These are phyloP conservation scores for Hypoxylon sp. DNA, from an alignment of 2,329 filamentous ascomycete genomes.

Conservation along the genomic window DNA sequence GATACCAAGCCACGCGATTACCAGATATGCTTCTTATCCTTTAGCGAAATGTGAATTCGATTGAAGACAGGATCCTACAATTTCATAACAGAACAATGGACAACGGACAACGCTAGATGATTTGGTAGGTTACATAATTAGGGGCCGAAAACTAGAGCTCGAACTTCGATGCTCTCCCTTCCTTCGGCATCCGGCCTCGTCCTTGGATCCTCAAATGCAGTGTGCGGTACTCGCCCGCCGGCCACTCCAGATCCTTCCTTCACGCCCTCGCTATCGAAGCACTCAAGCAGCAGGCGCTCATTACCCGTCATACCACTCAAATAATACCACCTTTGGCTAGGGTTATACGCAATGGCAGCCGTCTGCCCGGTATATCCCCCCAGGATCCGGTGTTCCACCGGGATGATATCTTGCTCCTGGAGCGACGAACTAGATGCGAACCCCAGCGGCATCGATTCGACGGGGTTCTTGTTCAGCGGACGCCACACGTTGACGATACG, in stretches of 20 bases:
- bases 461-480: slow-evolving; percentile 70
- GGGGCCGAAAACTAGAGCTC: slow-evolving; percentile 84
- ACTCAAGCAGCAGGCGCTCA: slow-evolving; percentile 83
- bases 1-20: slow-evolving; percentile 10
- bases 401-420: slow-evolving; percentile 74
- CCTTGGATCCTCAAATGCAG: slow-evolving; percentile 83
- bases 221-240: slow-evolving; percentile 76
- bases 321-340: slow-evolving; percentile 81
- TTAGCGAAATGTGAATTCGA: neutral
- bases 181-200: slow-evolving; percentile 78
- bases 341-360: slow-evolving; percentile 74
- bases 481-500: slow-evolving; percentile 93
- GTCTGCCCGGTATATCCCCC: slow-evolving; percentile 79
- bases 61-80: neutral
- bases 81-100: neutral
- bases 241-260: slow-evolving; percentile 64
- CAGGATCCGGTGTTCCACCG: slow-evolving; percentile 81
- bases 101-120: neutral
- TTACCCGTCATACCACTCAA: slow-evolving; percentile 82
- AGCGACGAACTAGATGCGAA: slow-evolving; percentile 77
- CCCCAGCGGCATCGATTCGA: slow-evolving; percentile 77
- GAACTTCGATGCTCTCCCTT: slow-evolving; percentile 91
- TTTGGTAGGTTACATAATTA: slow-evolving; percentile 50
- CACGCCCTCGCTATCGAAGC: slow-evolving; percentile 77
- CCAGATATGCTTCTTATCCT: slow-evolving; percentile 3